Base-by-base conservation (phyloP, 306 rosid genomes). In the Lathyrus oleraceus region DNA sequence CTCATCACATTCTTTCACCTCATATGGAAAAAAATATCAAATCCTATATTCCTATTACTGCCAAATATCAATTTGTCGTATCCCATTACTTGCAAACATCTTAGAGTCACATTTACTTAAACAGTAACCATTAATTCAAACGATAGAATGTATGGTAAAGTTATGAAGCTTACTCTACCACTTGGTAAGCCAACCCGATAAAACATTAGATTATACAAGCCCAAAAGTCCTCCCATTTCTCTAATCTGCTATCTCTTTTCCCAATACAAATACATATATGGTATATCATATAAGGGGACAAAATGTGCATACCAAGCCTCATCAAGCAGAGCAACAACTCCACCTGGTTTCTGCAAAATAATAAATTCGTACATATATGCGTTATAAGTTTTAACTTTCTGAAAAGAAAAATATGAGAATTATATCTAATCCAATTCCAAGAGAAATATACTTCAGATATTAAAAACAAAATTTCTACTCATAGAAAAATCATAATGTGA, bases 281-380 rank as follows among this genome's bases (percentile, higher is more conserved):
- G 30, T 58, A 23, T 53, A 53, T 9, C 5, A 36, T 10, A 66
- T 27, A 42, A 38, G 66, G 13, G 39, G 66, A 81, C 63, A 73
- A 67, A 78, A 25, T 56, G 57, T 68, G 58, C 94, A 76, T 94
- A 94, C 98, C 97, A 94, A 56, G 98, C 95, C 79, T 94, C 98
- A 80, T 94, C 98, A 57, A 90, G 98, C 58, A 94, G 81, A 75
- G 95, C 79, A 66, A 94, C 83, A 61, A 94, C 80, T 75, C 98
- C 98, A 66, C 97, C 95, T 10, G 95, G 96, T 84, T 90, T 94
- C 97, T 94, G 87, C 84, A 81, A 61, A 81, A 77, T 16, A 23
- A 53, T 21, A 49, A 53, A 44, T 61, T 66, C 56, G 68, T 63
- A 73, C 53, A 68, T 49, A 61, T 44, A 32, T 11, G 19, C 1